Percentiles rank a stretch among this genome's conserved stretches.
These are phyloP conservation scores for Cutaneotrichosporon spelunceum DNA, from an alignment of 1,284 basidiomycete genomes.

Conservation along the genomic window DNA sequence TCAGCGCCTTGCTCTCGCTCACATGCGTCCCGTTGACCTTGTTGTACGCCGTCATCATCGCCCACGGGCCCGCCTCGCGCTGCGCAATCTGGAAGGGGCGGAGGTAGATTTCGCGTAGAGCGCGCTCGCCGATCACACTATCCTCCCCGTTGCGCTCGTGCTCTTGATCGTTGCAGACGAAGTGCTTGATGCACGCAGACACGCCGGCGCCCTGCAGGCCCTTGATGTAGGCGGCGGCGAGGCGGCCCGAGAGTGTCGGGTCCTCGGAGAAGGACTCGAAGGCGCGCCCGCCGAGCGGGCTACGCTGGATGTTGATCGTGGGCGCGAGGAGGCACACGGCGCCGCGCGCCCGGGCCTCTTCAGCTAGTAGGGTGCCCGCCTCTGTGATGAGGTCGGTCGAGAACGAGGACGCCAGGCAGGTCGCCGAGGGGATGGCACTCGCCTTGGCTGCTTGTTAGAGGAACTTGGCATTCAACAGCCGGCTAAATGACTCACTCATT, in stretches of 20 bases:
- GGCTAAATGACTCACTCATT: constrained; percentile 28
- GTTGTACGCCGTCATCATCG: constrained; percentile 54
- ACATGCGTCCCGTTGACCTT: constrained; percentile 65
- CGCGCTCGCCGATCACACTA: constrained; percentile 51
- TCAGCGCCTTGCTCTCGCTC: constrained; percentile 64
- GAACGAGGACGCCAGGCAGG: constrained; percentile 32
- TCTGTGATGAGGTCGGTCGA: constrained; percentile 61
- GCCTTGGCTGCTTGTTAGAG: constrained; percentile 44
- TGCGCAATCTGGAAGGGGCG: constrained; percentile 74
- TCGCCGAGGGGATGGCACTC: constrained; percentile 69
- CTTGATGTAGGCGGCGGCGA: constrained; percentile 68
- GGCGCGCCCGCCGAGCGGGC: constrained; percentile 66
- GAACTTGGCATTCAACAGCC: constrained; percentile 1
- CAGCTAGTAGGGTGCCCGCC: constrained; percentile 61
- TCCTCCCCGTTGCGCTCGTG: constrained; percentile 38
- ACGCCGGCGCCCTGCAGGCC: constrained; percentile 70
- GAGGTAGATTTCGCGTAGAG: constrained; percentile 75
- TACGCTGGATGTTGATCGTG: constrained; percentile 76
- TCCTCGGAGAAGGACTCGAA: constrained; percentile 70
- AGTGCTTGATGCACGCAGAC: constrained; percentile 55
- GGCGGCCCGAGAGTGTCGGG: constrained; percentile 65
- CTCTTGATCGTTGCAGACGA: constrained; percentile 50
- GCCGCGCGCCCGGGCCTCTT: constrained; percentile 66
- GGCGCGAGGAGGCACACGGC: constrained; percentile 67
- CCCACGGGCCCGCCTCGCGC: constrained; percentile 57